A percentile compares a stretch with the other conserved stretches of the same genome.
phyloP scores from a whole-genome alignment of 108 stramenopile species.

The Parietichytrium sp. region DNA sequence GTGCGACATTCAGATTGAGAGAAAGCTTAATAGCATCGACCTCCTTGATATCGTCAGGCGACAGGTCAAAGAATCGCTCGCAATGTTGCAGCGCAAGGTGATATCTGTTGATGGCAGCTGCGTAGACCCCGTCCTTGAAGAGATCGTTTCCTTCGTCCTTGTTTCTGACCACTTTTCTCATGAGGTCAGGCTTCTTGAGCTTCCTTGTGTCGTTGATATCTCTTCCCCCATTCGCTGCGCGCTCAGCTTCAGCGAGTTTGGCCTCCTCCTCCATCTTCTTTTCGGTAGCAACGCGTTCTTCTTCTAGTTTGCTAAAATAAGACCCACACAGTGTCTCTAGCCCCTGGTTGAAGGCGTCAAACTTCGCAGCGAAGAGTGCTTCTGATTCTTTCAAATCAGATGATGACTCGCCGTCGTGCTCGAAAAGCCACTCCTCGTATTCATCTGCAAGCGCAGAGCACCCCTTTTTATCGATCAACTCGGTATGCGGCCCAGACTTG shows the following conservation, averaged over 20 bases:
- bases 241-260: constrained; percentile 32
- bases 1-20: constrained; percentile 39
- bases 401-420: neutral
- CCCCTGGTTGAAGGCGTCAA: neutral
- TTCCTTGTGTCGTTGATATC: constrained; percentile 43
- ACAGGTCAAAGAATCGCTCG: constrained; percentile 39
- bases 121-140: constrained; percentile 44
- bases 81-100: constrained; percentile 29
- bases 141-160: constrained; percentile 48
- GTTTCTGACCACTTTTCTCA: constrained; percentile 40
- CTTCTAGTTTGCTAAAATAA: constrained; percentile 23
- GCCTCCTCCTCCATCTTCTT: constrained; percentile 20
- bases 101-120: constrained; percentile 34
- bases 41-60: constrained; percentile 36
- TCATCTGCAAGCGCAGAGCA: constrained; percentile 8
- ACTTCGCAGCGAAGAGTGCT: neutral
- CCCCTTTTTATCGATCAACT: neutral
- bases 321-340: neutral
- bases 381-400: neutral
- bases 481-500: neutral
- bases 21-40: neutral
- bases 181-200: constrained; percentile 41
- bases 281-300: neutral
- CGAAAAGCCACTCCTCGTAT: constrained; percentile 42
- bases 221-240: constrained; percentile 18